phyloP scores from a whole-genome alignment of 108 stramenopile species.

The Pseudonitzschia multistriata region DNA sequence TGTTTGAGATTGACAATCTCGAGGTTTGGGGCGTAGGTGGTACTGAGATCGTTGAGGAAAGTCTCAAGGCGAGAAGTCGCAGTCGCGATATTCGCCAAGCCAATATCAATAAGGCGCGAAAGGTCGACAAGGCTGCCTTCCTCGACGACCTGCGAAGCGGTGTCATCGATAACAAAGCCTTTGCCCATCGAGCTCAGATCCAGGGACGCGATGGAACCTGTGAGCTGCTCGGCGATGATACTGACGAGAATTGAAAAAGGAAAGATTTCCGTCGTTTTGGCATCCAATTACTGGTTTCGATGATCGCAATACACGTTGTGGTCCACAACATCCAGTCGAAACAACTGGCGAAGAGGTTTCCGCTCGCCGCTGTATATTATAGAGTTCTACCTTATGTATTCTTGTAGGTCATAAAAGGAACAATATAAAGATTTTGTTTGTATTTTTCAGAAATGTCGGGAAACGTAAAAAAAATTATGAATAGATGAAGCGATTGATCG shows the following conservation, averaged over 20 bases:
- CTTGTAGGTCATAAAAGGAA: too few species aligned
- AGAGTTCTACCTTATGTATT: too few species aligned
- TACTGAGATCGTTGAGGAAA: conserved; percentile 58
- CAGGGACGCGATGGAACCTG: conserved; percentile 50
- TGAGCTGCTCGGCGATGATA: neutral
- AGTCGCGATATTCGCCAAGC: conserved; percentile 54
- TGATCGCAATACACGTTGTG: too few species aligned
- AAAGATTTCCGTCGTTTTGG: neutral
- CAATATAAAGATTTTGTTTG: too few species aligned
- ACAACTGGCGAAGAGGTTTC: too few species aligned
- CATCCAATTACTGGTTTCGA: neutral
- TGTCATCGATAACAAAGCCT: conserved; percentile 68
- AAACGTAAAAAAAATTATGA: too few species aligned
- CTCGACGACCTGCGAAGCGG: conserved; percentile 79
- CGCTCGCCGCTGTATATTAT: too few species aligned
- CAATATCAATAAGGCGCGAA: conserved; percentile 60
- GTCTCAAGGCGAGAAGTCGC: conserved; percentile 48
- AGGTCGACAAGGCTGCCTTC: conserved; percentile 79
- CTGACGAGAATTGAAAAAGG: neutral
- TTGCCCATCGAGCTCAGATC: conserved; percentile 66
- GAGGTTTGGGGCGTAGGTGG: conserved; percentile 86
- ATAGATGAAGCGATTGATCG: too few species aligned
- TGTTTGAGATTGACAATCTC: conserved; percentile 64
- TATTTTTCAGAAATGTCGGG: too few species aligned
- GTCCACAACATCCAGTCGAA: too few species aligned